Percentiles rank a stretch among this genome's conserved stretches.
phyloP scores from a whole-genome alignment of 2,329 filamentous ascomycete genomes.

The Colletotrichum noveboracense region DNA sequence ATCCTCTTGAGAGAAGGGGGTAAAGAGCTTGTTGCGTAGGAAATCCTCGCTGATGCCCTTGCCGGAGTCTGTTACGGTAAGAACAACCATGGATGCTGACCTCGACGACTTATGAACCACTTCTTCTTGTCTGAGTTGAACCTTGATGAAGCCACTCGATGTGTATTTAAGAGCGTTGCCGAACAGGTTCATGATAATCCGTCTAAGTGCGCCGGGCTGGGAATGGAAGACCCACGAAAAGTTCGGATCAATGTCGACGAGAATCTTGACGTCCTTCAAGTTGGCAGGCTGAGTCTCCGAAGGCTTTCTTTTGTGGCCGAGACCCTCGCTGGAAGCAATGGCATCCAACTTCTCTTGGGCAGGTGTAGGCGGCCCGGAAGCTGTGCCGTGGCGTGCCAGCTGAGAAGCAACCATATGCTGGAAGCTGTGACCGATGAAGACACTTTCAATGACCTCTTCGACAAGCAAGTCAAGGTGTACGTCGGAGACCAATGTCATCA shows the following conservation, averaged over 20 bases:
- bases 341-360: conserved; percentile 21
- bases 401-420: conserved; percentile 33
- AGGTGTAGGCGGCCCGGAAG: conserved; percentile 16
- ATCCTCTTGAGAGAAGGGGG: conserved; percentile 66
- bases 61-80: conserved; percentile 65
- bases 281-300: conserved; percentile 24
- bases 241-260: conserved; percentile 54
- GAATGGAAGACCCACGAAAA: conserved; percentile 57
- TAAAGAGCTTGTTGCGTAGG: conserved; percentile 61
- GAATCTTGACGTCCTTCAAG: conserved; percentile 35
- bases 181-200: conserved; percentile 61
- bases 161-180: conserved; percentile 62
- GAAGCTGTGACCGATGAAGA: conserved; percentile 42
- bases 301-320: not conserved
- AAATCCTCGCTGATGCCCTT: conserved; percentile 67
- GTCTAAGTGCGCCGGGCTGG: conserved; percentile 54
- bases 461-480: conserved; percentile 38
- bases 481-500: conserved; percentile 33
- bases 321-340: conserved; percentile 15
- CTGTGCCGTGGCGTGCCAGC: conserved; percentile 33
- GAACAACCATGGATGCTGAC: conserved; percentile 26
- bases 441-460: conserved; percentile 44
- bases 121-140: conserved; percentile 33
- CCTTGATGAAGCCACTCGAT: conserved; percentile 45
- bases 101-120: conserved; percentile 21